Evolutionary conservation across 2,329 filamentous ascomycete genomes (phyloP), one percentile per base, ranked within the genome.

Genomic region (Bipolaris gigantea): DNA sequence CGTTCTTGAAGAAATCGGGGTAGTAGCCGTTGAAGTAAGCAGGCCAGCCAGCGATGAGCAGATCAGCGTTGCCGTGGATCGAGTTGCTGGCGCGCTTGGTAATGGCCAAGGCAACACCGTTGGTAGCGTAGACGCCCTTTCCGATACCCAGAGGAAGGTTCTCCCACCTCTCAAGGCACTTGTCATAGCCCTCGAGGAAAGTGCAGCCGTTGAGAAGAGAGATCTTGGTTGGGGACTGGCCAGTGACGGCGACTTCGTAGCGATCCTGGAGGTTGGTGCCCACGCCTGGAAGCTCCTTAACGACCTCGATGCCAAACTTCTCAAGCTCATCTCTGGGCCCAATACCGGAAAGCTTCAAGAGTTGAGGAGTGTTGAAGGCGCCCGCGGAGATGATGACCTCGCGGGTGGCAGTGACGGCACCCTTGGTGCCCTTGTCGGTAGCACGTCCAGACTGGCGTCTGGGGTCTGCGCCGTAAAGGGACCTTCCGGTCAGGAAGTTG

Each of bases 181-280:
- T 30, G 42, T 55, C 74, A 61, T 83, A 79, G 39, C 61, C 62
- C 27, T 63, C 48, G 21, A 66, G 59, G 62, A 76, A 76, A 4
- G 70, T 76, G 72, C 80, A 71, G 65, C 71, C 63, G 64, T 76
- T 74, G 35, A 73, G 57, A 1, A 68, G 47, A 18, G 63, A 39
- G 23, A 70, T 70, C 55, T 76, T 73, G 45, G 62, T 69, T 2
- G 57, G 61, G 19, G 75, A 66, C 46, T 79, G 71, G 49, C 80
- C 80, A 0, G 79, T 75, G 15, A 84, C 76, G 9, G 57, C 52
- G 11, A 60, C 46, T 55, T 81, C 81, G 39, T 82, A 82, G 41
- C 85, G 84, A 64, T 89, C 86, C 45, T 86, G 79, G 4, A 89
- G 76, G 71, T 88, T 86, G 53, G 80, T 81, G 5, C 86, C 86